Conservation (phyloP, 2,329 filamentous ascomycete species). For the Sporothrix variecibatus region DNA sequence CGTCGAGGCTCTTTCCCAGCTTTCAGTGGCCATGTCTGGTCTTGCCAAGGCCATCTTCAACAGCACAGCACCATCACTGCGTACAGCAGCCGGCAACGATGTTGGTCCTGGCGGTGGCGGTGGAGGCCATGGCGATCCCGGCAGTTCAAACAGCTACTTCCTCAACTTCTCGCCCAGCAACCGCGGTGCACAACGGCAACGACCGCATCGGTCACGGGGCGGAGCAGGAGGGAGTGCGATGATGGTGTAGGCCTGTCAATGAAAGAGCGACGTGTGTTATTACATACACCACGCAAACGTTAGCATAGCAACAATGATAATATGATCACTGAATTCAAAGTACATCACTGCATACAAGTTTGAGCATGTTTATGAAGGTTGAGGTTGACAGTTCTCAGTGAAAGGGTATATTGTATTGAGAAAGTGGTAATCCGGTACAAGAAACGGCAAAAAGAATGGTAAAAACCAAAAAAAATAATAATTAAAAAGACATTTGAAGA, state of each 20-base stretch:
- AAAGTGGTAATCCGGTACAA: not conserved
- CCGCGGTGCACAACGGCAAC: not conserved
- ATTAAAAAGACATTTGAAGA: not conserved
- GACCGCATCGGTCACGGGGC: not conserved
- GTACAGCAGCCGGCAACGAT: not conserved
- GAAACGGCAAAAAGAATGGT: not conserved
- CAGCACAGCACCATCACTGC: conserved; percentile 70
- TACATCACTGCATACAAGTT: not conserved
- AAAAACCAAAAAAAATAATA: not conserved
- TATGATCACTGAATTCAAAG: not conserved
- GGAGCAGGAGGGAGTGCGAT: not conserved
- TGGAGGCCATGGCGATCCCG: not conserved
- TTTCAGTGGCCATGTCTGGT: conserved; percentile 68
- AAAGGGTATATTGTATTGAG: not conserved
- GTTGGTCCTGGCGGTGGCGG: not conserved
- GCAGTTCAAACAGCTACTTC: not conserved
- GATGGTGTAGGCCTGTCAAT: not conserved
- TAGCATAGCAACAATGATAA: not conserved
- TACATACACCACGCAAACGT: not conserved
- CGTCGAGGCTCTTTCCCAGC: conserved; percentile 69
- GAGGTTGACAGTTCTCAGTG: not conserved
- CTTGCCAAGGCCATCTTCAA: conserved; percentile 74
- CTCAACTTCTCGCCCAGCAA: not conserved
- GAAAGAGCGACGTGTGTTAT: not conserved
- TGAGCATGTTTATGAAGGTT: not conserved